phyloP scores from a whole-genome alignment of 371 early-diverging fungal genomes.

The Rhizopus arrhizus region DNA sequence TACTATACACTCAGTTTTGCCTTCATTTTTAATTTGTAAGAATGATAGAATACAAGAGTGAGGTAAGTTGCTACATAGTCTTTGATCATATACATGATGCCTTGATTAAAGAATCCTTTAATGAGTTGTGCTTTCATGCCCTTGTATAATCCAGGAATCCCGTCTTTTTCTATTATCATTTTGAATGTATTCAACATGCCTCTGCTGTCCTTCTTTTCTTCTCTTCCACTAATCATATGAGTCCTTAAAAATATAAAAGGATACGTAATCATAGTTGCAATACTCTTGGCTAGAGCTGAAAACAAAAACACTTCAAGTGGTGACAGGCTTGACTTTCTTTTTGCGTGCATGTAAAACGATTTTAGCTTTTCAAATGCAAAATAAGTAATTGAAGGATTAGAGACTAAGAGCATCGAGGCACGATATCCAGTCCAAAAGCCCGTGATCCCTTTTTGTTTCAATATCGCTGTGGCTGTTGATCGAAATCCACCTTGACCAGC shows the following conservation, averaged over 20 bases:
- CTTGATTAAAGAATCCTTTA: constrained; percentile 67
- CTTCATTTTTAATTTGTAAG: constrained; percentile 33
- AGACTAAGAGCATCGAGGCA: constrained; percentile 58
- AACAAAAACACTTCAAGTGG: constrained; percentile 58
- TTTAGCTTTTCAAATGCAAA: constrained; percentile 64
- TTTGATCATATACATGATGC: constrained; percentile 70
- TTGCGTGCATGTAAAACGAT: constrained; percentile 32
- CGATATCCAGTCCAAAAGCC: constrained; percentile 68
- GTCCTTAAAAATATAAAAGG: constrained; percentile 63
- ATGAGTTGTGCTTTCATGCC: constrained; percentile 60
- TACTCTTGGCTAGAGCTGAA: constrained; percentile 58
- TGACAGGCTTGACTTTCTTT: constrained; percentile 38
- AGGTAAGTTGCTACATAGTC: constrained; percentile 61
- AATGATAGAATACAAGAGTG: constrained; percentile 50
- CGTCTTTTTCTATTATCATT: constrained; percentile 49
- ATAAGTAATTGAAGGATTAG: constrained; percentile 66
- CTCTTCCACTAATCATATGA: constrained; percentile 35
- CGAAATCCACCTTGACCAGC: constrained; percentile 28
- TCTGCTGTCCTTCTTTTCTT: constrained; percentile 3
- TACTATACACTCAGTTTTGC: constrained; percentile 11
- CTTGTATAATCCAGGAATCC: constrained; percentile 55
- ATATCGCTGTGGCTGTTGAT: constrained; percentile 38
- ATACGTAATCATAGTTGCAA: constrained; percentile 63
- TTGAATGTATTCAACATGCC: constrained; percentile 50
- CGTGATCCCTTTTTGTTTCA: constrained; percentile 50